phyloP scores from a whole-genome alignment of 257 asterid species.

The Fraxinus pennsylvanica region DNA sequence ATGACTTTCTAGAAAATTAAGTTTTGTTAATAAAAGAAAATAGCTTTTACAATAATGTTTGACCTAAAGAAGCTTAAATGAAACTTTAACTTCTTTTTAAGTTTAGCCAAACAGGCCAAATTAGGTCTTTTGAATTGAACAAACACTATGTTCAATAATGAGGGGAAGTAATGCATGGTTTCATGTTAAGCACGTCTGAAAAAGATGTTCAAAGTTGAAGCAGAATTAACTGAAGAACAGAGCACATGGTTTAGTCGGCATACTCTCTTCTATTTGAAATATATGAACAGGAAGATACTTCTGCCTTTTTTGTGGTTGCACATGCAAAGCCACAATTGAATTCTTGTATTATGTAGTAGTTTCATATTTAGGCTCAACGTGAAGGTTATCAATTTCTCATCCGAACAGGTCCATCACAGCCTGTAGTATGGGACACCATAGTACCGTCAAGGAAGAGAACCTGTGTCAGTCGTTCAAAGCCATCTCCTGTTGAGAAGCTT shows the following conservation, averaged over 20 bases:
- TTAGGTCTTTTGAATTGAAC: background rate
- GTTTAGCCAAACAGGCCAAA: background rate
- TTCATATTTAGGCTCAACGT: constrained; percentile 11
- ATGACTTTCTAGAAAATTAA: background rate
- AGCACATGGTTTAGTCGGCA: background rate
- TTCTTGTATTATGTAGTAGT: background rate
- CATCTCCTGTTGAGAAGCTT: constrained; percentile 84
- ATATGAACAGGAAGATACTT: background rate
- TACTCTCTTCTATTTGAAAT: constrained; percentile 11
- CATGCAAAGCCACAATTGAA: background rate
- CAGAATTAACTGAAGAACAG: background rate
- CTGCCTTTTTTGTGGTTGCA: background rate
- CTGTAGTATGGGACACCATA: constrained; percentile 63
- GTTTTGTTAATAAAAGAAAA: background rate
- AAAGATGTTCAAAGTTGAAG: background rate
- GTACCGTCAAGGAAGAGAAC: constrained; percentile 95
- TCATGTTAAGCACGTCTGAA: background rate
- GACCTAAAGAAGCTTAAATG: background rate
- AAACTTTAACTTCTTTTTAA: background rate
- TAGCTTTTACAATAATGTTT: background rate
- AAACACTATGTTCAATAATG: background rate
- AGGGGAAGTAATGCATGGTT: background rate
- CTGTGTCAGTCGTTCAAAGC: constrained; percentile 76
- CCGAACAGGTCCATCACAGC: constrained; percentile 72
- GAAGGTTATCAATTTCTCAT: constrained; percentile 14